Conservation (phyloP, 1,284 basidiomycete genomes). For the Irpex lacteus region DNA sequence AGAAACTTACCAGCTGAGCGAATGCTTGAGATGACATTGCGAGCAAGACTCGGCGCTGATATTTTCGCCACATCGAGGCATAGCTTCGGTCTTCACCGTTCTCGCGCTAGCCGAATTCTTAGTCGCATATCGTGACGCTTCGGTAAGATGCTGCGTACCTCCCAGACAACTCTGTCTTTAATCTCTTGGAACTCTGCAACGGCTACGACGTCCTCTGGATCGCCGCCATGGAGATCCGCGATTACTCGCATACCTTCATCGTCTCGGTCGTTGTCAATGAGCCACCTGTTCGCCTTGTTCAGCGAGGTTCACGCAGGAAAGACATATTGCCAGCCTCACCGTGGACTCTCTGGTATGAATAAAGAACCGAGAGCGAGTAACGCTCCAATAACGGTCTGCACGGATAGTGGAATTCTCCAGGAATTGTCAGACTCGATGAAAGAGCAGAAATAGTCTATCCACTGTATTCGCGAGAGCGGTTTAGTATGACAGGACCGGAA, state of each 20-base stretch:
- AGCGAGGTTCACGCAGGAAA: background rate
- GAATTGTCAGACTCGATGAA: conserved; percentile 80
- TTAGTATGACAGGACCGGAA: background rate
- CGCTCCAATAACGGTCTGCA: conserved; percentile 87
- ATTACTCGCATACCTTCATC: conserved; percentile 86
- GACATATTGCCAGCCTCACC: conserved; percentile 42
- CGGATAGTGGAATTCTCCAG: conserved; percentile 82
- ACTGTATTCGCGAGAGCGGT: conserved; percentile 47
- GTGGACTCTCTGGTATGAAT: conserved; percentile 89
- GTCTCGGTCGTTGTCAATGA: conserved; percentile 89
- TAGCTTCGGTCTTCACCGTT: conserved; percentile 84
- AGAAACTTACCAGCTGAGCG: conserved; percentile 79
- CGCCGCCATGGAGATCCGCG: conserved; percentile 87
- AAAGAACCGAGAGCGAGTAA: conserved; percentile 84
- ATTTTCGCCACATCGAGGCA: conserved; percentile 82
- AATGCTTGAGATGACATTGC: conserved; percentile 99
- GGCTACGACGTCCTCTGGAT: conserved; percentile 72
- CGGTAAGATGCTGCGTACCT: conserved; percentile 46
- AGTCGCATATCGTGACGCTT: background rate
- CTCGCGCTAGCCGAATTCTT: conserved; percentile 45
- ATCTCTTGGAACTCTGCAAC: conserved; percentile 91
- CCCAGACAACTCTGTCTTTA: conserved; percentile 81
- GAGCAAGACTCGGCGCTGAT: conserved; percentile 86
- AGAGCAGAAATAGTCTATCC: conserved; percentile 94
- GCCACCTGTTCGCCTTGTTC: conserved; percentile 57